A percentile compares a stretch with the other conserved stretches of the same genome.
Evolutionary conservation across 139 green algal genomes (phyloP).

Genomic region (Gonium pectorale): DNA sequence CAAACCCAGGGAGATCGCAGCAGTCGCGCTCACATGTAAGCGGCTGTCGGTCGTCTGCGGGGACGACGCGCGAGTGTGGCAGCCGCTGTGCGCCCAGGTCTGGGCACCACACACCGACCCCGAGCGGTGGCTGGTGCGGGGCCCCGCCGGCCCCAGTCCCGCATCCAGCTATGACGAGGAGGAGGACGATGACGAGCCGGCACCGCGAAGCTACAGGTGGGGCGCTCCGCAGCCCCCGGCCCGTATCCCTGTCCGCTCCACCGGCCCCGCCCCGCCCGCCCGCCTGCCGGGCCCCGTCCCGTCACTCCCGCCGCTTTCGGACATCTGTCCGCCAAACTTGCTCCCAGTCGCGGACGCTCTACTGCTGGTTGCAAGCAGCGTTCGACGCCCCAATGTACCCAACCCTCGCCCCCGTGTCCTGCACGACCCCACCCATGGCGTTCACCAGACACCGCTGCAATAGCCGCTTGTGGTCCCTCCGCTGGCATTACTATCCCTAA

Average conservation of each 20-base stretch:
- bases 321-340: not conserved
- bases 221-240: not conserved
- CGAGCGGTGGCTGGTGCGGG: not conserved
- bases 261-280: no score
- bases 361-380: not conserved
- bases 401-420: not conserved
- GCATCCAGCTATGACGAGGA: not conserved
- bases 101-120: not conserved
- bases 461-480: not conserved
- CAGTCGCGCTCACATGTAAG: not conserved
- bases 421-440: not conserved
- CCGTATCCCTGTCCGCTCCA: no score
- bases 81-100: not conserved
- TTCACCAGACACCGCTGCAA: not conserved
- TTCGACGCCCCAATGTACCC: not conserved
- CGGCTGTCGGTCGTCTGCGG: not conserved
- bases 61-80: constrained; percentile 27
- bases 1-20: not conserved
- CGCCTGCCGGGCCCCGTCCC: not conserved
- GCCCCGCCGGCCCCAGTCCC: not conserved
- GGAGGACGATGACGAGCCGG: not conserved
- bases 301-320: not conserved
- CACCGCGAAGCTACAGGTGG: not conserved
- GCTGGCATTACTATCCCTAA: not conserved
- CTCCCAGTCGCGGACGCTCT: not conserved